Conservation (phyloP, 106 monocot species). For the Acorus calamus region DNA sequence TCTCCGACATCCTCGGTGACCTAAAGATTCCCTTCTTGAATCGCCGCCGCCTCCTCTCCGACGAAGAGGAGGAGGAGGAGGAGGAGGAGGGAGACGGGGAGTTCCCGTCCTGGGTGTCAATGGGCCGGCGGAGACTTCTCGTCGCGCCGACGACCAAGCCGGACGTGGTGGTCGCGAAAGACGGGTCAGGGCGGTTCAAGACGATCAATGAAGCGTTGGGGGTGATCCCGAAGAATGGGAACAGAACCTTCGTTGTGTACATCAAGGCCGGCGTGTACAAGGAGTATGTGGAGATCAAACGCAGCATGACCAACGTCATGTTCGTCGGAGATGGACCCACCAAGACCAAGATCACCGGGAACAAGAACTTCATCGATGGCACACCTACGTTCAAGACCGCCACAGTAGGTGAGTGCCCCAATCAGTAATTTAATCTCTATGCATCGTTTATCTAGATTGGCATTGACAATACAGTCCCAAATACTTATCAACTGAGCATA, state of each 20-base stretch:
- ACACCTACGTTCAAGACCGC: conserved; percentile 41
- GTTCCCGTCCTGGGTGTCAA: conserved; percentile 11
- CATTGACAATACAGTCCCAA: no score
- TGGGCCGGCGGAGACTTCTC: conserved; percentile 5
- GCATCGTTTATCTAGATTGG: no score
- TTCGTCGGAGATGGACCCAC: conserved; percentile 51
- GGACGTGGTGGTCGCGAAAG: conserved; percentile 12
- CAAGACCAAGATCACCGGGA: conserved; percentile 43
- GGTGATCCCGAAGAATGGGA: conserved; percentile 7
- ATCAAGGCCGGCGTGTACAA: conserved; percentile 48
- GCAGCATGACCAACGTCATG: conserved; percentile 27
- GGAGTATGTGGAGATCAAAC: conserved; percentile 25
- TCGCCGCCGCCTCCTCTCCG: conserved; percentile 1
- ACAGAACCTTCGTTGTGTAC: conserved; percentile 13
- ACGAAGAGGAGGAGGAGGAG: not conserved
- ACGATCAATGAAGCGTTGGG: conserved; percentile 18
- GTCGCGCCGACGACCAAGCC: not conserved
- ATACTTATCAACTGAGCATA: no score
- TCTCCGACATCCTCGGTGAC: conserved; percentile 9
- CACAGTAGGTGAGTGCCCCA: conserved; percentile 24
- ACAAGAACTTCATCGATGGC: conserved; percentile 45
- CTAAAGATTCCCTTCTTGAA: conserved; percentile 16
- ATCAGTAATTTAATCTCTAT: no score
- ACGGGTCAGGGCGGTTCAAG: conserved; percentile 14
- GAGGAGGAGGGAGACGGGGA: not conserved